These are phyloP conservation scores for Schizopora paradoxa DNA, from an alignment of 1,284 basidiomycete species.

Conservation along the genomic window DNA sequence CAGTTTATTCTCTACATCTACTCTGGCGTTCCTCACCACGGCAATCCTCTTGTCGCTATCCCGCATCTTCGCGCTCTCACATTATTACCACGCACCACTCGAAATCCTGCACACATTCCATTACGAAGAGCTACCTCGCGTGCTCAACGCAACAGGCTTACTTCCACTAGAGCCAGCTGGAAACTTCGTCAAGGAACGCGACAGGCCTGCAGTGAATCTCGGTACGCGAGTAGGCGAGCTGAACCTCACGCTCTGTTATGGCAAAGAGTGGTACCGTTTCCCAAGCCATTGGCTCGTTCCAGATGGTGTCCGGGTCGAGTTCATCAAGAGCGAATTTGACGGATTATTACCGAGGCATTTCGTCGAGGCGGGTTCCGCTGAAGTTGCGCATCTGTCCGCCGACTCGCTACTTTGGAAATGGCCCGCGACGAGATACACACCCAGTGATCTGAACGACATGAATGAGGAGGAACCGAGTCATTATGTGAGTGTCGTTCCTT, in stretches of 20 bases:
- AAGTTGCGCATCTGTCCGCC: too few relatives aligned
- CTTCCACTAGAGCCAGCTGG: conserved; percentile 41
- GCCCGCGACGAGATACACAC: conserved; percentile 60
- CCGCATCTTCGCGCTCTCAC: conserved; percentile 75
- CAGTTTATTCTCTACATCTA: conserved; percentile 70
- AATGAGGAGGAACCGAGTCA: conserved; percentile 77
- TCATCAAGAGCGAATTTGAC: conserved; percentile 85
- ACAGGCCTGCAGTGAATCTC: conserved; percentile 63
- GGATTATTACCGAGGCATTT: conserved; percentile 90
- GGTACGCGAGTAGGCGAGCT: conserved; percentile 66
- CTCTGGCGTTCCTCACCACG: conserved; percentile 62
- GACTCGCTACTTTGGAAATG: conserved; percentile 54
- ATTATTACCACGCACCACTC: conserved; percentile 91
- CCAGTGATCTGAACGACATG: conserved; percentile 77
- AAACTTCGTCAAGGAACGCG: conserved; percentile 38
- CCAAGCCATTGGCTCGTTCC: conserved; percentile 89
- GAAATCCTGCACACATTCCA: conserved; percentile 72
- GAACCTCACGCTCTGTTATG: conserved; percentile 80
- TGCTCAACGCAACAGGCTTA: conserved; percentile 70
- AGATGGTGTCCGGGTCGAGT: conserved; percentile 75
- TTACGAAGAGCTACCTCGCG: conserved; percentile 71
- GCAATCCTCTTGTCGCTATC: conserved; percentile 69
- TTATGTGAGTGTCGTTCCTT: conserved; percentile 58
- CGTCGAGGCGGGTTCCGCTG: conserved; percentile 30
- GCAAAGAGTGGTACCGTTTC: conserved; percentile 96